Base-by-base conservation (phyloP, 352 stramenopile species). In the Globisporangium takayamanum region DNA sequence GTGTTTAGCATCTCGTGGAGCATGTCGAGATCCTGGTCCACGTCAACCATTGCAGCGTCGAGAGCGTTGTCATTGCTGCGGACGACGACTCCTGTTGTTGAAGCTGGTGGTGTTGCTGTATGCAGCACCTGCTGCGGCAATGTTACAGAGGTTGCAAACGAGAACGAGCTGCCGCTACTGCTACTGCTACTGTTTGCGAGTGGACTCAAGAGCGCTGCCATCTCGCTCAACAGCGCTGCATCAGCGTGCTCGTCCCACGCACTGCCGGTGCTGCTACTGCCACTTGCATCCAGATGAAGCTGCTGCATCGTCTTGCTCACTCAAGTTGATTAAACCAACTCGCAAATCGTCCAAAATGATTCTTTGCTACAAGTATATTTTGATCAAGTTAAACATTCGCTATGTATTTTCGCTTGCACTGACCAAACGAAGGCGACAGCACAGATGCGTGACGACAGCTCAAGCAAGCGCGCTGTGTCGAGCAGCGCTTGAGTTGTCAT, bases 1-100 rank as follows among this genome's bases (percentile, higher is more conserved):
- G 25, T 47, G 36, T 55, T 22, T 14, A 62, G 33, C 36, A 57
- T 39, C n/a, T 39, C 56, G 37, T 62, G 55, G 47, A 62, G 26
- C 33, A n/a, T 8, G 8, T 36, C 47, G 36, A 59, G 44, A 20
- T 64, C 49, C 5, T 37, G 11, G 41, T 63, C 58, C 0, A 53
- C 51, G 42, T 64, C 51, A 7, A 41, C 18, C 33, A 45, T 45
- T 20, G 33, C 33, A 39, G 33, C 33, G 6, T 39, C 8, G 33
- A 8, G 6, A 12, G 12, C 33, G 6, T 11, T 12, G 33, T 6
- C 4, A 12, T 39, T 6, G 33, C 6, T 11, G 33, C 10, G 33
- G 33, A 39, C 33, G 33, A 39, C 33, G 33, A 12, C 8, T 39
- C 3, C 33, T 39, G 33, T 11, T 8, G 33, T 3, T 39, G 33